These are phyloP conservation scores for Conringia planisiliqua DNA, from an alignment of 345 rosid genomes.

Conservation along the genomic window DNA sequence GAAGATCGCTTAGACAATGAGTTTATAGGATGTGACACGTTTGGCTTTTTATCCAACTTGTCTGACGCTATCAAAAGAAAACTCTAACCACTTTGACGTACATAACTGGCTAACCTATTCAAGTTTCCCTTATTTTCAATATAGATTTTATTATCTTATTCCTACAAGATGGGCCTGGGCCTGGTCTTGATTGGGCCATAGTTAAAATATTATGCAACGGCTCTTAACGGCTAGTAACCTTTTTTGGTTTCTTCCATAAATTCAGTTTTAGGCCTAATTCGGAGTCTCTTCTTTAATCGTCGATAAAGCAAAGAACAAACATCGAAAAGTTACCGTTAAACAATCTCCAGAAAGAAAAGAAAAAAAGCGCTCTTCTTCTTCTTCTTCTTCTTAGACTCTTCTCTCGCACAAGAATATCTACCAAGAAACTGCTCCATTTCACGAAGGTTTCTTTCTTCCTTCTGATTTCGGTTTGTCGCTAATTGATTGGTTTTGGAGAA, in stretches of 20 bases:
- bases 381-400: background rate
- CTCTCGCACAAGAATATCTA: constrained; percentile 11
- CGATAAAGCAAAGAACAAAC: background rate
- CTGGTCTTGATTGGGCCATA: background rate
- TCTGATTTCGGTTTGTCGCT: background rate
- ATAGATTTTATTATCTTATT: no score
- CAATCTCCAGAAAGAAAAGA: background rate
- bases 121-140: no score
- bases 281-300: background rate
- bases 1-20: constrained; percentile 6
- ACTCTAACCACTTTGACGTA: no score
- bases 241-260: background rate
- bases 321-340: constrained; percentile 12
- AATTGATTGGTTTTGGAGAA: background rate
- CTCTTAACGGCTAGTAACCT: constrained; percentile 31
- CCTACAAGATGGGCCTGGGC: background rate
- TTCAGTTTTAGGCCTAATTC: background rate
- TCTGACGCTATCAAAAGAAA: background rate
- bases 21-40: constrained; percentile 15
- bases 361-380: constrained; percentile 16
- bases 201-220: constrained; percentile 1
- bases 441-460: background rate
- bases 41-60: background rate
- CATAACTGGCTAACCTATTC: no score
- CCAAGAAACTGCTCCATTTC: background rate